Conservation (phyloP, 78 protist species). For the Tieghemostelium lacteum region DNA sequence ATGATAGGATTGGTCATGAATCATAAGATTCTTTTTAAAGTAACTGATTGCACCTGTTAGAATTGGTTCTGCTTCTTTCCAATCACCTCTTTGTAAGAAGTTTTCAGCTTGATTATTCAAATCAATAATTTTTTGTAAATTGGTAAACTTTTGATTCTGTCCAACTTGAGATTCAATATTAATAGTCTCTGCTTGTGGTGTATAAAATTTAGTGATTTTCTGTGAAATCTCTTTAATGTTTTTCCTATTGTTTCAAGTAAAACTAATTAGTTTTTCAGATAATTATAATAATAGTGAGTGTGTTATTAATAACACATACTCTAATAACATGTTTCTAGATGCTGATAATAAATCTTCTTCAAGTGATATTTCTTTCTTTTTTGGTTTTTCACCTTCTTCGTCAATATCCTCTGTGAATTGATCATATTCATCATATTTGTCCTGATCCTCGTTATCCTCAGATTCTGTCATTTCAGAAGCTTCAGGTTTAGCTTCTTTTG, state of each 20-base stretch:
- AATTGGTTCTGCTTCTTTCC: conserved; percentile 27
- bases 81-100: not conserved
- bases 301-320: not conserved
- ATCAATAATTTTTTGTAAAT: conserved; percentile 3
- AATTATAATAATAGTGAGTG: too few relatives aligned
- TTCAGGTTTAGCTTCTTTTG: too few relatives aligned
- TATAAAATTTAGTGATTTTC: conserved; percentile 49
- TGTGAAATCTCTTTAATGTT: conserved; percentile 27
- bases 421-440: too few relatives aligned
- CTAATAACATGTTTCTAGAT: not conserved
- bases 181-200: conserved; percentile 33
- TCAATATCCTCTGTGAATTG: too few relatives aligned
- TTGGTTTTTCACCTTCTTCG: not conserved
- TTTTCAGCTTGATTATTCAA: conserved; percentile 4
- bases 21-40: not conserved
- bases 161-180: not conserved
- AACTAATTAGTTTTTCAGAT: too few relatives aligned
- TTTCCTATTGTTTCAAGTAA: not conserved
- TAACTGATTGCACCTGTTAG: conserved; percentile 16
- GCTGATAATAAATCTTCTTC: not conserved
- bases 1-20: not conserved
- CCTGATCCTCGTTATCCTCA: too few relatives aligned
- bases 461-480: too few relatives aligned
- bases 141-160: not conserved
- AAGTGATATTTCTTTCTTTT: not conserved